These are phyloP conservation scores for Oldenlandia corymbosa DNA, from an alignment of 257 asterid genomes.

Conservation along the genomic window DNA sequence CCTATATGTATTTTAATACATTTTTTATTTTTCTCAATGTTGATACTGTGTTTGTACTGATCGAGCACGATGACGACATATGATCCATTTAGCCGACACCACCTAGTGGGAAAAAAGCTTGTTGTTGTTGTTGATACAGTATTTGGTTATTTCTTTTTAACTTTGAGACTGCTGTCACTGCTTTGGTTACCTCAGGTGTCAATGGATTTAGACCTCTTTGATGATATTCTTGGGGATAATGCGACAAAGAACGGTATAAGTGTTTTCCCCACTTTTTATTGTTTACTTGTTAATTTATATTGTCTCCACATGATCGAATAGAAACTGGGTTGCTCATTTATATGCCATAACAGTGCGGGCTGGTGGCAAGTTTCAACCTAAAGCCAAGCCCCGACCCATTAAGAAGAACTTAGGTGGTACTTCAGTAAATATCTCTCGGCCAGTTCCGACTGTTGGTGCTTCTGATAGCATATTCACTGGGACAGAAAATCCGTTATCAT, in stretches of 20 bases:
- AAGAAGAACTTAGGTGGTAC: slow-evolving; percentile 33
- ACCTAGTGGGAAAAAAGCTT: no score
- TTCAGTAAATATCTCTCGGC: slow-evolving; percentile 29
- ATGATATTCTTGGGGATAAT: slow-evolving; percentile 22
- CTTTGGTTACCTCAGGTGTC: background rate
- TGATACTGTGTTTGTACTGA: no score
- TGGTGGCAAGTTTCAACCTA: slow-evolving; percentile 62
- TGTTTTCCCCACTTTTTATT: background rate
- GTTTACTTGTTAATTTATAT: background rate
- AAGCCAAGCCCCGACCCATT: slow-evolving; percentile 35
- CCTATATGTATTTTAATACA: no score
- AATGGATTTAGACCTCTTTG: slow-evolving; percentile 19
- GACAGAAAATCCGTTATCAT: slow-evolving; percentile 23
- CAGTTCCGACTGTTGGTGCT: slow-evolving; percentile 24
- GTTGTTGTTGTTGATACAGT: no score
- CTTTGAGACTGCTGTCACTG: no score
- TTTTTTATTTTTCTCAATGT: no score
- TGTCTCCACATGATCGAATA: background rate
- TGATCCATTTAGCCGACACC: no score
- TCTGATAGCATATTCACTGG: slow-evolving; percentile 10
- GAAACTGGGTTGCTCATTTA: slow-evolving; percentile 8
- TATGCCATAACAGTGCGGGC: slow-evolving; percentile 41
- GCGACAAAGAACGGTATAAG: slow-evolving; percentile 38
- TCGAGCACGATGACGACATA: no score
- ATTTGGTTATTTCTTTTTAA: no score